Conservation (phyloP, 768 basidiomycete species). For the Cyclocybe aegerita region DNA sequence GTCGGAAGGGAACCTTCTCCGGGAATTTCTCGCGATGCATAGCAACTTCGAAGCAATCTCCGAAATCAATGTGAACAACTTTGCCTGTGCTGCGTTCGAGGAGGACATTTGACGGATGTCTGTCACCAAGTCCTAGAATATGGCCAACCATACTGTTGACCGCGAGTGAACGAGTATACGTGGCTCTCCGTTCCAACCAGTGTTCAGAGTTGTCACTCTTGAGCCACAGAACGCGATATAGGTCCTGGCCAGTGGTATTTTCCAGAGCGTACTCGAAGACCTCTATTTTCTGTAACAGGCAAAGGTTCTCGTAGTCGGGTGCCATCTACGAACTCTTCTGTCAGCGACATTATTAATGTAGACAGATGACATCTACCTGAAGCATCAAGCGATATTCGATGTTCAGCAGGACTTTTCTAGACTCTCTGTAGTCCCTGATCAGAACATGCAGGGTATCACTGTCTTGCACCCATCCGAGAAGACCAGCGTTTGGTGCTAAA, state of each 20-base stretch:
- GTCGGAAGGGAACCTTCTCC: conserved; percentile 96
- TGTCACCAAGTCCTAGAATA: conserved; percentile 95
- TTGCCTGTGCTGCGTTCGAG: conserved; percentile 90
- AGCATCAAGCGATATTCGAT: conserved; percentile 99
- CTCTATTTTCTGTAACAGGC: conserved; percentile 95
- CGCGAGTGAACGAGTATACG: conserved; percentile 92
- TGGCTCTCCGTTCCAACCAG: conserved; percentile 95
- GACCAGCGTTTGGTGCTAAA: conserved; percentile 91
- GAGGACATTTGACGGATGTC: conserved; percentile 94
- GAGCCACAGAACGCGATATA: conserved; percentile 96
- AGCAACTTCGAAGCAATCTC: conserved; percentile 98
- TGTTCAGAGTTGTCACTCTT: conserved; percentile 95
- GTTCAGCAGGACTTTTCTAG: conserved; percentile 93
- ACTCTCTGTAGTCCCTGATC: conserved; percentile 94
- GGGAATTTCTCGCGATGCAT: conserved; percentile 99
- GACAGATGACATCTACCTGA: conserved; percentile 55
- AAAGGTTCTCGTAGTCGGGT: conserved; percentile 95
- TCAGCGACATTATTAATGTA: not conserved
- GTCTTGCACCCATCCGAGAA: conserved; percentile 94
- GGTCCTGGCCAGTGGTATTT: conserved; percentile 97
- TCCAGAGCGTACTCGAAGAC: conserved; percentile 99
- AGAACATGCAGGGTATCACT: conserved; percentile 96
- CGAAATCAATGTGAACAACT: conserved; percentile 96
- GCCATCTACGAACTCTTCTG: conserved; percentile 73
- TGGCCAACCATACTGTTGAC: conserved; percentile 99